Evolutionary conservation across 2,329 filamentous ascomycete species (phyloP).

Genomic region (Fragosphaeria purpurea): DNA sequence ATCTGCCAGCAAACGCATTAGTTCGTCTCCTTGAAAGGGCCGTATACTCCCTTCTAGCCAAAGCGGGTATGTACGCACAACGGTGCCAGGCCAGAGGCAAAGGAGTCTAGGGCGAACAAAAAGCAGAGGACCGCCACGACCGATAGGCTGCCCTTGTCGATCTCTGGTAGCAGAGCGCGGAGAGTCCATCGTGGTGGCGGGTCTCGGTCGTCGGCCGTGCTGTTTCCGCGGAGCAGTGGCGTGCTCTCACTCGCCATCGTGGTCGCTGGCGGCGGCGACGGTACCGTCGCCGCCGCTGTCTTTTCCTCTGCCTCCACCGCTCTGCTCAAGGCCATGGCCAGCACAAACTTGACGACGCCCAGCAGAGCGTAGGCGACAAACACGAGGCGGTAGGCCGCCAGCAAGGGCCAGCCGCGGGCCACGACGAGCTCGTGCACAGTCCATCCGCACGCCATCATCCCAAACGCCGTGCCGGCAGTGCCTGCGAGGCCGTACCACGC

Average conservation of each 20-base stretch:
- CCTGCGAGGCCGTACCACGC: constrained; percentile 53
- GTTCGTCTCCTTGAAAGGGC: too few relatives aligned
- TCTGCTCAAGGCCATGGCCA: constrained; percentile 37
- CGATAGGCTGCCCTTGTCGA: constrained; percentile 44
- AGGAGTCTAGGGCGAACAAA: constrained; percentile 32
- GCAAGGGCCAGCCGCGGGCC: constrained; percentile 12
- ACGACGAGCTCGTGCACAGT: constrained; percentile 38
- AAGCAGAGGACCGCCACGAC: constrained; percentile 47
- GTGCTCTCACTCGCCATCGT: neutral
- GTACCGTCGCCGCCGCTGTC: neutral
- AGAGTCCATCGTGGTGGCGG: neutral
- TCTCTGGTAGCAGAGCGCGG: constrained; percentile 37
- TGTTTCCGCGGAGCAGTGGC: neutral
- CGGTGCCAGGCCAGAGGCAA: constrained; percentile 34
- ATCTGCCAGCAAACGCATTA: constrained; percentile 4
- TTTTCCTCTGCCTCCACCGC: constrained; percentile 21
- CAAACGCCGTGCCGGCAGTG: constrained; percentile 49
- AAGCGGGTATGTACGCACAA: constrained; percentile 19
- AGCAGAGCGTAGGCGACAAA: constrained; percentile 49
- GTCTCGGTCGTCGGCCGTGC: too few relatives aligned
- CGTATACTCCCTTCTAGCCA: too few relatives aligned
- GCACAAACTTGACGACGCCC: constrained; percentile 45
- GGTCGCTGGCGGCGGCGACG: neutral
- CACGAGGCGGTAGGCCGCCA: constrained; percentile 40
- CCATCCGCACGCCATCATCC: constrained; percentile 51